phyloP scores from a whole-genome alignment of 805 yeast species.

The Saccharomycopsis babjevae region DNA sequence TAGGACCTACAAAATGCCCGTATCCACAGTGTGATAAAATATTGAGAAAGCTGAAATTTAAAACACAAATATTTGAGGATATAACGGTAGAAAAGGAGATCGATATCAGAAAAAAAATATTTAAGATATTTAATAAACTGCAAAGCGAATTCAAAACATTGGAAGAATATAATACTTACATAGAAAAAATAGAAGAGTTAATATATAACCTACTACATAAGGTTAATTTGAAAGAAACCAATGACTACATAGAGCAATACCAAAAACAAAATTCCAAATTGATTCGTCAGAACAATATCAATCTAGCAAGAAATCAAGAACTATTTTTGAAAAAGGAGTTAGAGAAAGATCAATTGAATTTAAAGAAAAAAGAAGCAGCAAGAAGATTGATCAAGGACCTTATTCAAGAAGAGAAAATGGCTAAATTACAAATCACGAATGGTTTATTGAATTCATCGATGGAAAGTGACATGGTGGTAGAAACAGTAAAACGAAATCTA shows the following conservation, averaged over 20 bases:
- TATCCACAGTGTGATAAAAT: constrained; percentile 84
- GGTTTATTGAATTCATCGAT: constrained; percentile 30
- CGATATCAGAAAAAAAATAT: constrained; percentile 74
- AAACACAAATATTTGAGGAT: constrained; percentile 88
- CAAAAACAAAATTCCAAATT: constrained; percentile 65
- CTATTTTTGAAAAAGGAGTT: constrained; percentile 53
- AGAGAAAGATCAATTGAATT: constrained; percentile 57
- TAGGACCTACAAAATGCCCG: constrained; percentile 97
- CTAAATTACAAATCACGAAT: constrained; percentile 47
- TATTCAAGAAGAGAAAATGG: constrained; percentile 40
- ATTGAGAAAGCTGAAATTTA: constrained; percentile 79
- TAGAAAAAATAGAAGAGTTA: constrained; percentile 76
- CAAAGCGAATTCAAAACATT: constrained; percentile 57
- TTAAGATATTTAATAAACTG: constrained; percentile 68
- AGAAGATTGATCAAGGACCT: constrained; percentile 57
- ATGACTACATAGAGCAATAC: constrained; percentile 52
- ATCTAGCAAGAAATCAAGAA: constrained; percentile 61
- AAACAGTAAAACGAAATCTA: constrained; percentile 41
- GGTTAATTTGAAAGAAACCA: constrained; percentile 59
- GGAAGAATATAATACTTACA: constrained; percentile 59
- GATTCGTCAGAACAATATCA: constrained; percentile 66
- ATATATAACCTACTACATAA: constrained; percentile 67
- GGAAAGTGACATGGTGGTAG: constrained; percentile 37
- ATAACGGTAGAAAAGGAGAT: constrained; percentile 84
- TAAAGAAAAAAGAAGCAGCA: constrained; percentile 41